Evolutionary conservation across 345 rosid species (phyloP), one percentile per base, ranked within the genome.

Genomic region (Eucalyptus cladocalyx): DNA sequence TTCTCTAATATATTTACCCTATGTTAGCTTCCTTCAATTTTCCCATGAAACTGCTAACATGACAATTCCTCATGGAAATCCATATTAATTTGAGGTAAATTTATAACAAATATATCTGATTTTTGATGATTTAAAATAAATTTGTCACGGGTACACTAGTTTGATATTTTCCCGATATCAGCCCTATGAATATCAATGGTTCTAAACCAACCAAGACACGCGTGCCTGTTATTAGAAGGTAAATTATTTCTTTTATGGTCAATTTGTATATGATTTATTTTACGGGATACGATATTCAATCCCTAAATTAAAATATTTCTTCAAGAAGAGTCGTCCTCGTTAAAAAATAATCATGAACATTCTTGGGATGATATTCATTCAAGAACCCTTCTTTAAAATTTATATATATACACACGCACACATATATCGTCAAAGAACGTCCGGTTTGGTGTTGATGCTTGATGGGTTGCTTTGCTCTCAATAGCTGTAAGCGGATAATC

Each of bases 81-180:
- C 14, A 24, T 56, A 24, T 56, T 56, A 56, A 23, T 56, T 56
- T 56, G 6, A 5, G 13, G 30, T 56, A 10, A 56, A 56, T 56
- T 56, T 56, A 9, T 10, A 9, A 56, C 1, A 56, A 24, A 23
- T 10, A 3, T 56, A 56, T 24, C 2, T 23, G 2, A 56, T 4
- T 56, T 56, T 56, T 56, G 3, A 24, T 56, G 30, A 56, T 24
- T 56, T 23, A 9, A 23, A 1, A 56, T 56, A 23, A 54, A 23
- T 56, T 56, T 23, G 0, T 21, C 12, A 56, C 0, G 23, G 0
- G 1, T 56, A 0, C 1, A 9, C 6, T 9, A 2, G 0, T 56
- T 56, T 24, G 6, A 2, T 1, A 24, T 56, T 56, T 56, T 56
- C 6, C 12, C 1, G 0, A 24, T 56, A 24, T 4, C 13, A 23